Base-by-base conservation (phyloP, 768 basidiomycete genomes). In the Boletales sp. region DNA sequence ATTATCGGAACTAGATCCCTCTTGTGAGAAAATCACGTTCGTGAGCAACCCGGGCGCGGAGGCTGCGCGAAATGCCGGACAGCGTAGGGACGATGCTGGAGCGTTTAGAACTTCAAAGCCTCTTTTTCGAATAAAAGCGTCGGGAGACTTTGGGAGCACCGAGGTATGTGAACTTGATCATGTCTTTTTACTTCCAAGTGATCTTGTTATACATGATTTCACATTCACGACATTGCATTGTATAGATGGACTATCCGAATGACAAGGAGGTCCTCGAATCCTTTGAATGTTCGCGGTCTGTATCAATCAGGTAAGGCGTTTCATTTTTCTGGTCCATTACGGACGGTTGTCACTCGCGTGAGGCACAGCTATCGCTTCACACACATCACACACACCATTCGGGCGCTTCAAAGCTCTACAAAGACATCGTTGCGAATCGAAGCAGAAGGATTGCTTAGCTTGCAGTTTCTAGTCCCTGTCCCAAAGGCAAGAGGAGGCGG, bases 211-310 rank as follows among this genome's bases (percentile, higher is more conserved):
- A 21, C 21, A 27, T 7, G 24, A 6, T 4, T 27, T 27, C 24
- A 4, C 12, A 50, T 19, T 39, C 42, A 35, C 50, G 45, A 55
- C 17, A 19, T 17, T 21, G 48, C 31, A 19, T 5, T 21, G n/a
- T 35, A 14, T 29, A 94, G 92, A 90, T 97, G 84, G 94, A 99
- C 69, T 98, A 94, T 54, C 93, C 93, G 4, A 93, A 90, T 58
- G 93, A 95, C 61, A 78, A 80, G 42, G 93, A 97, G 43, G 89
- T 98, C 0, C 76, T 97, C 29, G 93, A 97, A 67, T 81, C 84
- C 0, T 93, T 97, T 59, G 90, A 95, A 52, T 97, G 94, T 65
- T 72, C 67, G 11, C 72, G 75, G 32, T 69, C 72, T 8, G 77
- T 93, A 30, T 75, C 73, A 32, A 90, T 90, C 66, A 89, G 84